phyloP scores from a whole-genome alignment of 2,329 filamentous ascomycete genomes.

The Phialocephala sp. region DNA sequence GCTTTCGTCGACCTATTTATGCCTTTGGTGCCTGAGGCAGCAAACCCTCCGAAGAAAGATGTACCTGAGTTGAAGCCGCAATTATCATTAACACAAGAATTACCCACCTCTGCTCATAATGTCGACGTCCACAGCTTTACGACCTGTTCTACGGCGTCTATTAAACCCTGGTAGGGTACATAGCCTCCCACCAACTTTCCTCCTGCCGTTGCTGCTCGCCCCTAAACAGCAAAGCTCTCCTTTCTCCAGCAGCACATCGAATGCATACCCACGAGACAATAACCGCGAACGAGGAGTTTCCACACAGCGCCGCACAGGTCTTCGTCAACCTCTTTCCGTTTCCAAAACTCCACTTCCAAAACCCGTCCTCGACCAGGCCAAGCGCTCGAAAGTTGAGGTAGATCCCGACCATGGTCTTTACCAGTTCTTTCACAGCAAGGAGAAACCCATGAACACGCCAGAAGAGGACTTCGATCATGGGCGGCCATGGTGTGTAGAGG shows the following conservation, averaged over 20 bases:
- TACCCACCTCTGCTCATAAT: slow-evolving; percentile 33
- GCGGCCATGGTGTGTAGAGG: slow-evolving; percentile 81
- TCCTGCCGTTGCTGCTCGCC: slow-evolving; percentile 39
- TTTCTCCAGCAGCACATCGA: slow-evolving; percentile 42
- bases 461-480: slow-evolving; percentile 75
- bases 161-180: slow-evolving; percentile 27
- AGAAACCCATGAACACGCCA: slow-evolving; percentile 73
- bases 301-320: slow-evolving; percentile 77
- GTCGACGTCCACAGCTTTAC: slow-evolving; percentile 39
- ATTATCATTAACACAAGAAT: slow-evolving; percentile 16
- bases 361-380: slow-evolving; percentile 65
- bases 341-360: slow-evolving; percentile 74
- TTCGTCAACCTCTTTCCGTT: slow-evolving; percentile 75
- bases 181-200: slow-evolving; percentile 40
- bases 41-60: neutral
- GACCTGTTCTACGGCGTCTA: slow-evolving; percentile 34
- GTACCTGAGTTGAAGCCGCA: neutral
- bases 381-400: slow-evolving; percentile 58
- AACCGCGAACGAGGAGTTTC: slow-evolving; percentile 84
- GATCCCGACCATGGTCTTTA: slow-evolving; percentile 86
- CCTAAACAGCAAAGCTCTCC: slow-evolving; percentile 37
- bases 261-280: slow-evolving; percentile 63
- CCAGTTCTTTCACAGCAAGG: slow-evolving; percentile 82
- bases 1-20: too few relatives aligned
- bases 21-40: slow-evolving; percentile 3